phyloP scores from a whole-genome alignment of 1,139 yeast species.

The Candida freyschussii region DNA sequence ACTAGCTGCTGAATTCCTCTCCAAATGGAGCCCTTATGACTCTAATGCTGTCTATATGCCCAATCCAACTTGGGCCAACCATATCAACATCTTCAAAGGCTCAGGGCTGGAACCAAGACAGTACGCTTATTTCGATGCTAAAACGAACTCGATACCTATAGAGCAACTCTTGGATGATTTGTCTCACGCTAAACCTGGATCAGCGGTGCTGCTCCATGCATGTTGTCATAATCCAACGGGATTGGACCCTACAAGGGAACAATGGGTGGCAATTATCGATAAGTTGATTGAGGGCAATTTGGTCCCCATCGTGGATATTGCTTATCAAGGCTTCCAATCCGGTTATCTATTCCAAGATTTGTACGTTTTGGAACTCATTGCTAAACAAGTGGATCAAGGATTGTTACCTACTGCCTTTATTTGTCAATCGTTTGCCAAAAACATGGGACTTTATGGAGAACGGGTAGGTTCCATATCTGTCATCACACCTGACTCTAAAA shows the following conservation, averaged over 20 bases:
- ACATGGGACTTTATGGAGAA: constrained; percentile 97
- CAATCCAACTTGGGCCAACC: constrained; percentile 96
- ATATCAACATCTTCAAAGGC: constrained; percentile 64
- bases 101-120: constrained; percentile 54
- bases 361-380: constrained; percentile 37
- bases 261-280: constrained; percentile 71
- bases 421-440: constrained; percentile 94
- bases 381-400: constrained; percentile 22
- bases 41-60: constrained; percentile 56
- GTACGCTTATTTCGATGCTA: constrained; percentile 68
- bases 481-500: constrained; percentile 27
- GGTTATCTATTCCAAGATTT: constrained; percentile 57
- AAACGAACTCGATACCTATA: constrained; percentile 41
- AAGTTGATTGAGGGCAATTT: constrained; percentile 51
- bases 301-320: constrained; percentile 81
- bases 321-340: constrained; percentile 90
- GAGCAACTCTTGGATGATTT: constrained; percentile 43
- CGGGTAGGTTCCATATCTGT: constrained; percentile 81
- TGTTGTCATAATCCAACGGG: constrained; percentile 98
- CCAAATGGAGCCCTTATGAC: constrained; percentile 33
- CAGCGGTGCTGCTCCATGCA: constrained; percentile 78
- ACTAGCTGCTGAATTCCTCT: constrained; percentile 69
- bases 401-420: constrained; percentile 48
- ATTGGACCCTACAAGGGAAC: constrained; percentile 74
- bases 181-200: constrained; percentile 40